Evolutionary conservation across 768 basidiomycete species (phyloP), one percentile per base, ranked within the genome.

Genomic region (Clathrus columnatus): DNA sequence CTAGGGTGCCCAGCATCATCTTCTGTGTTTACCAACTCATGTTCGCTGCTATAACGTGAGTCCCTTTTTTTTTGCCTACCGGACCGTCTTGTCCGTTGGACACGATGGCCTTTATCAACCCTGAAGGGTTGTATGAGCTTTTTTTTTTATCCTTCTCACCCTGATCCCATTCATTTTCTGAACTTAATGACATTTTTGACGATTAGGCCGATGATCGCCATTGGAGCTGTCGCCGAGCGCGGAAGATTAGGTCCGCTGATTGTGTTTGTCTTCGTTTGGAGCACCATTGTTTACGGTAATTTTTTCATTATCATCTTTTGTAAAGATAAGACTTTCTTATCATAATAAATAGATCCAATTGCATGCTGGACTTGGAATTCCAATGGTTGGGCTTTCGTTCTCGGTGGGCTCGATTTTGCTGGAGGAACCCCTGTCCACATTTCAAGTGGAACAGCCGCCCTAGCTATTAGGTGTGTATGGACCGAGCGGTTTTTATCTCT

Each of bases 391-490:
- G 85, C 87, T 0, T 84, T 75, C 69, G 65, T 81, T 29, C 74
- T 89, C 50, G 94, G 91, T 16, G 87, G 85, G 57, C 85, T 91
- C 53, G 90, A 93, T 66, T 94, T 95, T 59, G 94, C 94, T 7
- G 94, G 94, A 26, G 95, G 95, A 51, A 94, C 91, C 10, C 95
- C 95, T 20, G 92, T 99, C 59, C 94, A 99, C 66, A 97, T 99
- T 61, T 87, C 87, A 17, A 94, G 91, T 16, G 95, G 95, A 47
- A 84, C 84, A 0, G 92, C 91, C 0, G 95, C 90, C 1, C 78
- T 98, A 29, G 94, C 89, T 10, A 88, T 94, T 60, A 93, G 49
- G 49, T 50, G 10, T 8, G 46, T 23, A 8, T 47, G 5, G n/a
- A n/a, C n/a, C n/a, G n/a, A n/a, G n/a, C 2, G 2, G 21, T 47